Percentiles rank a stretch among this genome's conserved stretches.
These are phyloP conservation scores for Raddia distichophylla DNA, from an alignment of 176 grass and related monocot genomes.

Conservation along the genomic window DNA sequence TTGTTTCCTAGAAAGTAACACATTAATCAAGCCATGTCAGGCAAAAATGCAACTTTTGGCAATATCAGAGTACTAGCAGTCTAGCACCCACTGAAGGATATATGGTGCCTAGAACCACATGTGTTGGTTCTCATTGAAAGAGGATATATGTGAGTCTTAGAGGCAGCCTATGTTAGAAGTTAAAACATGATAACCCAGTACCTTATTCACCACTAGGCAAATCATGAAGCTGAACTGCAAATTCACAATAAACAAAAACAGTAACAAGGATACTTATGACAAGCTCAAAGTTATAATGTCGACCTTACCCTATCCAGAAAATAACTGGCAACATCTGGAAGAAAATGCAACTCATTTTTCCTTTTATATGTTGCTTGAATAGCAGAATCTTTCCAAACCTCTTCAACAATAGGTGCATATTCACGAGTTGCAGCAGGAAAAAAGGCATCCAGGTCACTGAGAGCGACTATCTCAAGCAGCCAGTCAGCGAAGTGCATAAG, in stretches of 20 bases:
- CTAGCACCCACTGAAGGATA: not conserved
- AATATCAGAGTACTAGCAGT: not conserved
- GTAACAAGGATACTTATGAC: not conserved
- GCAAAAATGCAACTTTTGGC: not conserved
- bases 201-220: not conserved
- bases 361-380: constrained; percentile 77
- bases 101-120: not conserved
- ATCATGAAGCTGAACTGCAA: not conserved
- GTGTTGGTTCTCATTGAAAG: no score
- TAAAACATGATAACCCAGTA: not conserved
- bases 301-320: constrained; percentile 61
- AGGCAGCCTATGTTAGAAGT: no score
- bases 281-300: not conserved
- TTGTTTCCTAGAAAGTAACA: not conserved
- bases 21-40: not conserved
- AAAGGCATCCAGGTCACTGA: constrained; percentile 73
- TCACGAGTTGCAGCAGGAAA: constrained; percentile 78
- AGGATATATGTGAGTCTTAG: no score
- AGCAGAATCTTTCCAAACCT: constrained; percentile 74
- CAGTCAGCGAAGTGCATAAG: constrained; percentile 68
- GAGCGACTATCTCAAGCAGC: constrained; percentile 75
- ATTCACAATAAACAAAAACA: not conserved
- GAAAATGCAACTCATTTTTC: constrained; percentile 64
- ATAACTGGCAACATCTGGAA: constrained; percentile 68
- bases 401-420: constrained; percentile 70